phyloP scores from a whole-genome alignment of 805 yeast genomes.

The Lipomyces lipofer region DNA sequence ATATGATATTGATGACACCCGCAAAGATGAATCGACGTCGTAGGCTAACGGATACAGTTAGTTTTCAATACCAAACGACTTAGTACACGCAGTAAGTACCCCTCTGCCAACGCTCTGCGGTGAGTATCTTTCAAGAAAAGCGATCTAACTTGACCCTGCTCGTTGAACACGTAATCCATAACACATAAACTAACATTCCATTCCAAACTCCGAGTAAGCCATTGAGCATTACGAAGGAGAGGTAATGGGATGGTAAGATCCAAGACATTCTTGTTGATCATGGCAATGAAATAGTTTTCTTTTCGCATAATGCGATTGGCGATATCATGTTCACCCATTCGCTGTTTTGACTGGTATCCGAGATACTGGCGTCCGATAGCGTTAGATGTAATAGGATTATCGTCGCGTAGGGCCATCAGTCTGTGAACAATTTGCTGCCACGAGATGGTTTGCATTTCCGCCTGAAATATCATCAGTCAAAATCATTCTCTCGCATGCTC shows the following conservation, averaged over 20 bases:
- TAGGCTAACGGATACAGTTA: too few species aligned
- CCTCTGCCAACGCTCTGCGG: conserved; percentile 59
- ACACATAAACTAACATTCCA: conserved; percentile 92
- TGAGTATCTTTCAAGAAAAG: conserved; percentile 69
- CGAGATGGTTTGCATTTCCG: conserved; percentile 86
- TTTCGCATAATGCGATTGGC: conserved; percentile 95
- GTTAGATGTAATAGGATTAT: conserved; percentile 65
- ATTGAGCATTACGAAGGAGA: conserved; percentile 42
- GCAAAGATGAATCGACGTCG: conserved; percentile 81
- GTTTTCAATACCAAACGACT: too few species aligned
- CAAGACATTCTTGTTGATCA: conserved; percentile 74
- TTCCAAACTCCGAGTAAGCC: conserved; percentile 82
- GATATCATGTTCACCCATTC: conserved; percentile 88
- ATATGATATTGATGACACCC: conserved; percentile 75
- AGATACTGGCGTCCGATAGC: conserved; percentile 23
- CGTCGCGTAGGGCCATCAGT: conserved; percentile 71
- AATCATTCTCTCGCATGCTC: too few species aligned
- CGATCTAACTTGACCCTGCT: conserved; percentile 76
- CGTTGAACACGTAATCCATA: conserved; percentile 80
- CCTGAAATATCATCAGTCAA: too few species aligned
- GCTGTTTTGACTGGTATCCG: conserved; percentile 55
- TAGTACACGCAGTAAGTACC: too few species aligned
- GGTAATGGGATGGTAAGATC: conserved; percentile 64
- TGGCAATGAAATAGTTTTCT: conserved; percentile 89
- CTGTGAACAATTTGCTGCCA: conserved; percentile 86